Percentiles rank a stretch among this genome's conserved stretches.
phyloP scores from a whole-genome alignment of 2,329 filamentous ascomycete species.

The Diaporthe vaccinii region DNA sequence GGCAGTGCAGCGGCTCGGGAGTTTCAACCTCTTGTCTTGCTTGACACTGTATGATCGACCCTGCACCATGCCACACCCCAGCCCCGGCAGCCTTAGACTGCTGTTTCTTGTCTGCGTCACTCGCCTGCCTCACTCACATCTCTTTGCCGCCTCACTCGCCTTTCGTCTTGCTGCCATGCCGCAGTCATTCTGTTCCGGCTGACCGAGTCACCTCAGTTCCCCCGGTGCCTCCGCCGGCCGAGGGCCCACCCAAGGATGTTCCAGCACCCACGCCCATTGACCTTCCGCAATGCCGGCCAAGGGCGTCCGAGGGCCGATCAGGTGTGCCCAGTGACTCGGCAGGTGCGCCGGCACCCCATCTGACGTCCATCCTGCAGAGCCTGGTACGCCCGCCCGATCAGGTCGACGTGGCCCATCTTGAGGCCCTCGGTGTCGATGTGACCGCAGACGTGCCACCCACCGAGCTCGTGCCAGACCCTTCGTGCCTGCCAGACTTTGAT shows the following conservation, averaged over 20 bases:
- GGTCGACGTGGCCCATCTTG: constrained; percentile 63
- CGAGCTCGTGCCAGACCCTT: constrained; percentile 67
- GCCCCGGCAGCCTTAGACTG: not conserved
- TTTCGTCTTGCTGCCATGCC: constrained; percentile 37
- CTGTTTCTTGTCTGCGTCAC: constrained; percentile 32
- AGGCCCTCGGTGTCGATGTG: constrained; percentile 70
- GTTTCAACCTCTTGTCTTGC: constrained; percentile 32
- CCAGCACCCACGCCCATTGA: constrained; percentile 69
- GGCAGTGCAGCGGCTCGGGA: constrained; percentile 24
- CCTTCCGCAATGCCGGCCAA: constrained; percentile 61
- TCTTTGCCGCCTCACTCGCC: constrained; percentile 27
- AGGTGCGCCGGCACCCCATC: constrained; percentile 49
- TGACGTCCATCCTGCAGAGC: constrained; percentile 65
- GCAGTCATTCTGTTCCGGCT: constrained; percentile 28
- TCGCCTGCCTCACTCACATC: constrained; percentile 38
- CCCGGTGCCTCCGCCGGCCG: constrained; percentile 40
- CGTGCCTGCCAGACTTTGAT: constrained; percentile 66
- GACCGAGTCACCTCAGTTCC: constrained; percentile 33
- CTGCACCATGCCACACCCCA: constrained; percentile 37
- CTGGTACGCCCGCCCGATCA: constrained; percentile 65
- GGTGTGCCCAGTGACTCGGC: constrained; percentile 23
- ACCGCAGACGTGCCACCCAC: constrained; percentile 61
- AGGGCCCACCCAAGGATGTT: constrained; percentile 61
- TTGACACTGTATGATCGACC: constrained; percentile 40
- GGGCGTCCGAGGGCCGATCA: constrained; percentile 40